Evolutionary conservation across 371 early-diverging fungal species (phyloP), one percentile per base, ranked within the genome.

Genomic region (Actinomortierella wolfii): DNA sequence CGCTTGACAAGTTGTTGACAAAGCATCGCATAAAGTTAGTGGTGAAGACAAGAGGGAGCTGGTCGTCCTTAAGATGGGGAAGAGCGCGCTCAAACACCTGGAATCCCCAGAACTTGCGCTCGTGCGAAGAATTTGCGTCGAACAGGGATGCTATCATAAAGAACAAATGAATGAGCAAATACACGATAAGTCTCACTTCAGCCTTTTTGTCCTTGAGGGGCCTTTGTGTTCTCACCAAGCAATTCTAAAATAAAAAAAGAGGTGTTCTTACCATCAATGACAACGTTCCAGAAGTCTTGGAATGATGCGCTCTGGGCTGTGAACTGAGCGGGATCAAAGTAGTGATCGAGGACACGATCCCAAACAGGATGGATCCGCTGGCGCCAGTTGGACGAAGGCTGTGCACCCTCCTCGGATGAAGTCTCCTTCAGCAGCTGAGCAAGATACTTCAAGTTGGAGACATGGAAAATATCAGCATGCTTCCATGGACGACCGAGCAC

Each of bases 91-190:
- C 86, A 43, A 95, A 86, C 23, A 94, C 73, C 58, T 88, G 86
- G 79, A 94, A 92, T 20, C 95, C 96, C 86, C 95, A 88, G 80
- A 81, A 93, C 67, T 92, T 92, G 65, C 93, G 89, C 67, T 93
- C 92, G 78, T 93, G 90, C 40, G 90, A 86, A 11, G 94, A 77
- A 42, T 81, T 83, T 14, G 75, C 59, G 51, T 83, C 83, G 66
- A 95, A 94, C 58, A 95, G 65, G 21, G 89, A 68, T 41, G 87
- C 89, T 90, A 76, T 23, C 26, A 25, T 14, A n/a, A n/a, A n/a
- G n/a, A n/a, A n/a, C n/a, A n/a, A n/a, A n/a, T n/a, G n/a, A n/a
- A n/a, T n/a, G n/a, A n/a, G n/a, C n/a, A n/a, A n/a, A n/a, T n/a
- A n/a, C n/a, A n/a, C n/a, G n/a, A n/a, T n/a, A n/a, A n/a, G n/a